Percentiles rank a stretch among this genome's conserved stretches.
Conservation (phyloP, 2,329 filamentous ascomycete genomes). For the Claviceps pazoutovae region DNA sequence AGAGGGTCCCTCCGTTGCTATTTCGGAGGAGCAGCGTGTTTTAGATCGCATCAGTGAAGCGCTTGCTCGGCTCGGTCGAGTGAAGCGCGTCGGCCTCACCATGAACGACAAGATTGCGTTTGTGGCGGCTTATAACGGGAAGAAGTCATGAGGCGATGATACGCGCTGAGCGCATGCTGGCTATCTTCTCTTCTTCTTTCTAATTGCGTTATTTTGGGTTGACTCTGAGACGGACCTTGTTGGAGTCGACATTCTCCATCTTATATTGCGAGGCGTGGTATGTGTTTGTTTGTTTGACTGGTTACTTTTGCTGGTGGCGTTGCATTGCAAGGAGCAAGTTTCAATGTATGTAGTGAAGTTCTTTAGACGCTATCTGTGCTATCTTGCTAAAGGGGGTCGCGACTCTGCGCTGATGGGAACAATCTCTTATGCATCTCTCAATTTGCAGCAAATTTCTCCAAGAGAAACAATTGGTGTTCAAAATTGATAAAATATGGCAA, state of each 20-base stretch:
- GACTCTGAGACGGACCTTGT: background rate
- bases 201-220: background rate
- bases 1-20: constrained; percentile 15
- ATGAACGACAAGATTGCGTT: constrained; percentile 74
- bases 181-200: no score
- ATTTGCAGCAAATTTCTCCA: background rate
- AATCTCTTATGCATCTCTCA: background rate
- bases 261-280: background rate
- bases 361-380: background rate
- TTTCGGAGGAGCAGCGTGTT: constrained; percentile 49
- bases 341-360: background rate
- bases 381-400: no score
- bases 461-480: no score
- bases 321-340: constrained; percentile 12
- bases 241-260: no score
- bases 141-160: constrained; percentile 16
- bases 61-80: constrained; percentile 71
- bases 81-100: constrained; percentile 77
- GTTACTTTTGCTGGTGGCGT: background rate
- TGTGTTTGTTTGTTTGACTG: background rate
- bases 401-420: no score
- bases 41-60: constrained; percentile 74
- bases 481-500: background rate
- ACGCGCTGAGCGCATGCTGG: background rate
- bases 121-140: constrained; percentile 48